Base-by-base conservation (phyloP, 2,329 filamentous ascomycete species). In the Monilinia fructigena region DNA sequence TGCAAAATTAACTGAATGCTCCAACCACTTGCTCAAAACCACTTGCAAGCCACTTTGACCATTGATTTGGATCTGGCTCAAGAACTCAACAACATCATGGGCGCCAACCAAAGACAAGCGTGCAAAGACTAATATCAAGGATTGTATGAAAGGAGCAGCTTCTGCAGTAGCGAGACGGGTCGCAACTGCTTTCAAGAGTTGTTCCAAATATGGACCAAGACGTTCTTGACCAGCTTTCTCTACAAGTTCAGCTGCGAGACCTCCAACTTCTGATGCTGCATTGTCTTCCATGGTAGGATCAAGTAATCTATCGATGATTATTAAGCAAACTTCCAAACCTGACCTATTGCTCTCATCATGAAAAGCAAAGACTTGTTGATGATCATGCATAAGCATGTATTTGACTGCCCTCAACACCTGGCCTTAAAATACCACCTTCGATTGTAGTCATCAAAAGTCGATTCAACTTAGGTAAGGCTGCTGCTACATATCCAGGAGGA, bases 1-100 rank as follows among this genome's bases (percentile, higher is more conserved):
- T n/a, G 93, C 93, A 79, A 99, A 99, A 78, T 90, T 96, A 78
- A 96, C 86, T 4, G 93, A 97, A 78, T 98, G 97, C 80, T 98
- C 95, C 0, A 99, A 82, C 95, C 95, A 99, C 79, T 98, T 97
- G 78, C 88, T 85, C 71, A 98, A 81, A 4, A 99, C 95, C 31
- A 97, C 88, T 70, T 93, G 87, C 10, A 99, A 81, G n/a, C 93
- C 95, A 74, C 85, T 96, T 75, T 90, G 83, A 23, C 88, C 89
- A 58, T 87, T 86, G 70, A 98, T 90, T 72, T 92, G 85, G 69
- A 97, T 89, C 74, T 92, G 89, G 68, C 89, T 89, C 42, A 99
- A 82, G 80, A 99, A 99, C 65, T 95, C 89, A 18, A 98, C 89
- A 2, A 99, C 93, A 73, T 98, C 95, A 31, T 87, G 86, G 12